Base-by-base conservation (phyloP, 345 rosid genomes). In the Sapria himalayana region DNA sequence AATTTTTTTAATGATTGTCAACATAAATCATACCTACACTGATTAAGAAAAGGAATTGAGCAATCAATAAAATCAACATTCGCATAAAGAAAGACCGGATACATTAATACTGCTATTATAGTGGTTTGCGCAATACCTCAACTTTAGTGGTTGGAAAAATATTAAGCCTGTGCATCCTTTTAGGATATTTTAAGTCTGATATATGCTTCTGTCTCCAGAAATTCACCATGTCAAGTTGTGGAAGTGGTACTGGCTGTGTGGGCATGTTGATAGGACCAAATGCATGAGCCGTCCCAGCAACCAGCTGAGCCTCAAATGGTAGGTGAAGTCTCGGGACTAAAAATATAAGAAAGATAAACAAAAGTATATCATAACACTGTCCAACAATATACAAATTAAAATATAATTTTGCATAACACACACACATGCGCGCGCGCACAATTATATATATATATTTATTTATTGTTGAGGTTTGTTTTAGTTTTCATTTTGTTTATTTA, bases 291-390 rank as follows among this genome's bases (percentile, higher is more conserved):
- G 76, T 91, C 51, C 99, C 99, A 59, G 81, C 77, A 55, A 91
- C 93, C 57, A 79, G 78, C 73, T 89, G 95, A 52, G 99, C 95
- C 69, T 91, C 99, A 38, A 91, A 91, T 19, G 85, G 71, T 39
- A 91, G 92, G 56, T 91, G 99, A 50, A 93, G 93, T 58, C 86
- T 75, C 31, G 95, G 93, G 42, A 91, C 99, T 91, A 61, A 49
- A 46, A 69, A 58, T 46, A 7, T 12, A 54, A 43, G 18, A 1
- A 31, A 3, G 15, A 10, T 44, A 7, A 29, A 19, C 4, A 41
- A 29, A 39, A 5, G 14, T 24, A 14, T 8, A 22, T 33, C 39
- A 22, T 29, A 25, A 22, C 3, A 32, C 9, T n/a, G 10, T 17
- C 12, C 12, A 24, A 19, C 9, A 13, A 43, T 17, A 33, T 7